Base-by-base conservation (phyloP, 768 basidiomycete genomes). In the Collybiopsis confluens region DNA sequence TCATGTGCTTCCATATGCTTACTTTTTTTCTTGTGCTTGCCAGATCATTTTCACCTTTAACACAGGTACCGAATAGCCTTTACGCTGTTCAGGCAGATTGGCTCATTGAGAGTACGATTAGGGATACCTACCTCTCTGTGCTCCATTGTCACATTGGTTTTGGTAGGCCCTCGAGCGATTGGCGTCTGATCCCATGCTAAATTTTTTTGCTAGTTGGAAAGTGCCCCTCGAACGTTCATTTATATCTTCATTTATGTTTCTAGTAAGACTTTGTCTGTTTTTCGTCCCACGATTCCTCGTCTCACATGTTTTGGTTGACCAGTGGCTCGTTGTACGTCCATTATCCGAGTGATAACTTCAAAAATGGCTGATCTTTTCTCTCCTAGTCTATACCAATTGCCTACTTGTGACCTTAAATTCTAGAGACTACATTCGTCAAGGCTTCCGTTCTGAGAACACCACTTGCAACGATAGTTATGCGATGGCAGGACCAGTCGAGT, bases 31-130 rank as follows among this genome's bases (percentile, higher is more conserved):
- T 42, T 15, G 1, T 41, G 20, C n/a, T n/a, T 27, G 7, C 23
- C 30, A 55, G 54, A 55, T 55, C 11, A 49, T 55, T 5, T 55
- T 55, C 28, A 40, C 54, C 6, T 48, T 55, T 37, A 55, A 55
- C 40, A 49, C 54, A 11, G 54, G 54, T 49, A n/a, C n/a, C n/a
- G n/a, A n/a, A n/a, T n/a, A n/a, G n/a, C n/a, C n/a, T n/a, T n/a
- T n/a, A n/a, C n/a, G n/a, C n/a, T n/a, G n/a, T n/a, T n/a, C n/a
- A n/a, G n/a, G n/a, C n/a, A n/a, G n/a, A n/a, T n/a, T n/a, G n/a
- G n/a, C n/a, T n/a, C n/a, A n/a, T n/a, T n/a, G n/a, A n/a, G n/a
- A n/a, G n/a, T n/a, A n/a, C n/a, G n/a, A n/a, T 21, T 38, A 46
- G 53, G 42, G 20, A 33, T 55, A 47, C 54, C 54, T 13, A 55